A percentile compares a stretch with the other conserved stretches of the same genome.
These are phyloP conservation scores for Luffa aegyptiaca DNA, from an alignment of 306 rosid species.

Conservation along the genomic window DNA sequence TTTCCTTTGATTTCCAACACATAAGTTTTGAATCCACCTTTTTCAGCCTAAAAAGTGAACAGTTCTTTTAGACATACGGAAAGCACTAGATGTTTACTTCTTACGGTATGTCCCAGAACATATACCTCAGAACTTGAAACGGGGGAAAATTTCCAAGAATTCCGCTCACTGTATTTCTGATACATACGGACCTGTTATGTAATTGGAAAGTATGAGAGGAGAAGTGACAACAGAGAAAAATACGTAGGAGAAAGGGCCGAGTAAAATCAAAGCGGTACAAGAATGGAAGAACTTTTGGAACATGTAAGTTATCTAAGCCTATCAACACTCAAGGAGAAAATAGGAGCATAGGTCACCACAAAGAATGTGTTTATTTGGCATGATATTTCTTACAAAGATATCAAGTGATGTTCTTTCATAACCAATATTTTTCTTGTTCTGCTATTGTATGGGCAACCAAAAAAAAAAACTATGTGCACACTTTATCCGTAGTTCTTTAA, in stretches of 20 bases:
- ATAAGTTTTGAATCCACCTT: conserved; percentile 89
- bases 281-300: neutral
- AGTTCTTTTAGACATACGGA: neutral
- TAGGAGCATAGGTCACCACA: neutral
- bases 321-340: neutral
- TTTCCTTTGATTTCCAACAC: conserved; percentile 96
- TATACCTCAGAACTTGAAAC: conserved; percentile 70
- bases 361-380: neutral
- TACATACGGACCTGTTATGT: conserved; percentile 72
- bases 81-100: conserved; percentile 8
- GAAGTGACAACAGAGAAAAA: conserved; percentile 20
- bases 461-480: neutral
- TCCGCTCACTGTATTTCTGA: conserved; percentile 76
- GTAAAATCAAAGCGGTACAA: neutral
- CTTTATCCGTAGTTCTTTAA: conserved; percentile 20
- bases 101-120: conserved; percentile 2
- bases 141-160: conserved; percentile 57
- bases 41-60: conserved; percentile 63
- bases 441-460: neutral
- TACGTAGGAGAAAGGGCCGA: neutral
- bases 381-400: neutral
- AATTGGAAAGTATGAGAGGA: neutral
- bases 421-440: neutral
- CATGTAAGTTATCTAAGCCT: neutral
- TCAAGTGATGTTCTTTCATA: neutral